phyloP scores from a whole-genome alignment of 2,329 filamentous ascomycete species.

The Botrytis aclada region DNA sequence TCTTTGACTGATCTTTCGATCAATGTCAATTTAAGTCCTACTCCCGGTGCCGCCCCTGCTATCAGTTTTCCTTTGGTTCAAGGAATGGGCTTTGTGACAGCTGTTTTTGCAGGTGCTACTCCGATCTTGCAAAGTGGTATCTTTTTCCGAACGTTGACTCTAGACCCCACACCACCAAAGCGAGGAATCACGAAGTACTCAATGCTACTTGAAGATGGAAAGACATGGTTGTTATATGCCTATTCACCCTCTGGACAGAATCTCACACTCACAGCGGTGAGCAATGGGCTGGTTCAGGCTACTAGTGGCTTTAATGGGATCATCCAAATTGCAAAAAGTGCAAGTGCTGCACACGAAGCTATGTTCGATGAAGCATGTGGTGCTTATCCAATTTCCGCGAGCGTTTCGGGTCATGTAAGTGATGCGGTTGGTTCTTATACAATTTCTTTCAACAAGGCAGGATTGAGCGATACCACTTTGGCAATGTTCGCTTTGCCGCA shows the following conservation, averaged over 20 bases:
- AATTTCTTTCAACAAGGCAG: conserved; percentile 70
- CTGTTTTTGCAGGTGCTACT: conserved; percentile 64
- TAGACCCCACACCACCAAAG: conserved; percentile 54
- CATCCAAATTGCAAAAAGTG: conserved; percentile 73
- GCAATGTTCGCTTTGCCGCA: conserved; percentile 89
- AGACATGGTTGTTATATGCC: conserved; percentile 78
- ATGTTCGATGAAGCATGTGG: conserved; percentile 75
- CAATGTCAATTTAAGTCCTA: conserved; percentile 64
- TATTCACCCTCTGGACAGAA: conserved; percentile 56
- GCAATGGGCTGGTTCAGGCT: conserved; percentile 63
- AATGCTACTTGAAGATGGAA: conserved; percentile 67
- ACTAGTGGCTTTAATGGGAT: conserved; percentile 68
- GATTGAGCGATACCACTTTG: conserved; percentile 56
- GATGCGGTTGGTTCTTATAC: conserved; percentile 66
- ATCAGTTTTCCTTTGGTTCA: conserved; percentile 82
- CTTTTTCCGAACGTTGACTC: conserved; percentile 67
- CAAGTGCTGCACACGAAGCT: conserved; percentile 52
- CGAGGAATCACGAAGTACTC: conserved; percentile 72
- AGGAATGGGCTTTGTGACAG: conserved; percentile 86
- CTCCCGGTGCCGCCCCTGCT: conserved; percentile 51
- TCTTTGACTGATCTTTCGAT: conserved; percentile 56
- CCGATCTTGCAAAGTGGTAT: conserved; percentile 73
- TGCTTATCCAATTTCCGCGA: conserved; percentile 65
- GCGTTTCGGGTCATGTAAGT: conserved; percentile 59
- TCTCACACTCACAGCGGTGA: conserved; percentile 65